Conservation (phyloP, 2,329 filamentous ascomycete genomes). For the Alternaria sp. region DNA sequence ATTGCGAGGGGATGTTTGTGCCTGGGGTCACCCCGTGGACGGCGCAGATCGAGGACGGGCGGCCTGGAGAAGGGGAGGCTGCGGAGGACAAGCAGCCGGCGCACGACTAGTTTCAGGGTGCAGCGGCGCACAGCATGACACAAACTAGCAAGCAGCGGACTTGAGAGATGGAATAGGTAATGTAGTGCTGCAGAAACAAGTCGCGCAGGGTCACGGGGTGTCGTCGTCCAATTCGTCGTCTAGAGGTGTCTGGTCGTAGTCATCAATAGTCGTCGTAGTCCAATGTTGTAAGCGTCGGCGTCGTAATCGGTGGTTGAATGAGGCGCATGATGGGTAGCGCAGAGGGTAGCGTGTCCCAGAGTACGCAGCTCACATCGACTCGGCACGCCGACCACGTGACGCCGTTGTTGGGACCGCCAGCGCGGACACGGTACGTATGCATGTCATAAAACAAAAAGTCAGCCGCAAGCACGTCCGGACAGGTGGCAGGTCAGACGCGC, state of each 20-base stretch:
- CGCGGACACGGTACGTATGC: background rate
- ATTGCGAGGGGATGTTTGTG: constrained; percentile 11
- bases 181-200: background rate
- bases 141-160: constrained; percentile 8
- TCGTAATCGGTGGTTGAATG: background rate
- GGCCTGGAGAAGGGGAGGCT: constrained; percentile 11
- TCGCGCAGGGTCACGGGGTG: background rate
- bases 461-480: background rate
- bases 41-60: constrained; percentile 3
- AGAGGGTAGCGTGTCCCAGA: background rate
- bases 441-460: background rate
- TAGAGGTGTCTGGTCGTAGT: background rate
- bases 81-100: constrained; percentile 13
- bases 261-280: background rate
- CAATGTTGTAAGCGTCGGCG: background rate
- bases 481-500: background rate
- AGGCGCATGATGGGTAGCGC: background rate
- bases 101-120: constrained; percentile 37
- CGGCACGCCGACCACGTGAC: background rate
- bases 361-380: background rate
- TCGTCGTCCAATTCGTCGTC: background rate
- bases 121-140: constrained; percentile 23
- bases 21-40: constrained; percentile 11
- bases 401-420: background rate
- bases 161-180: background rate